Evolutionary conservation across 345 rosid genomes (phyloP).

Genomic region (Combretum micranthum): DNA sequence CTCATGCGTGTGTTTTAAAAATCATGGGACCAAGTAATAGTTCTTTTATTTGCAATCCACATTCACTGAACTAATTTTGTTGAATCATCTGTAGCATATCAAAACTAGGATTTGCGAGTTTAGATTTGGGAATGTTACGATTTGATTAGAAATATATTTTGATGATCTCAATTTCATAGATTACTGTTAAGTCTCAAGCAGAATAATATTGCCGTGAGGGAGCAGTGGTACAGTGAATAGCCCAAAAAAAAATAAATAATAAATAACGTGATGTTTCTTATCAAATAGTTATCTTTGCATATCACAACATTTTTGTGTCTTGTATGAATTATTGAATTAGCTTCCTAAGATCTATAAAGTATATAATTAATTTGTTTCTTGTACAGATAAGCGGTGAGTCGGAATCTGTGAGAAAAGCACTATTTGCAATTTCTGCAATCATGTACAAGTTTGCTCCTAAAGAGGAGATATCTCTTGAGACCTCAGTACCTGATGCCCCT

Average conservation of each 20-base stretch:
- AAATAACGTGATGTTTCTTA: too few species aligned
- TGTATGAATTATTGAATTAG: not conserved
- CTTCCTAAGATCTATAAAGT: not conserved
- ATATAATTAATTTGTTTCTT: not conserved
- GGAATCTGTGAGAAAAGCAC: constrained; percentile 73
- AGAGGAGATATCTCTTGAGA: constrained; percentile 82
- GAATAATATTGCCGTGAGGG: too few species aligned
- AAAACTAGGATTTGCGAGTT: too few species aligned
- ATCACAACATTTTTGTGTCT: too few species aligned
- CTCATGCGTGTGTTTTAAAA: not conserved
- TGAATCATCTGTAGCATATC: too few species aligned
- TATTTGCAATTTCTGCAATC: constrained; percentile 78
- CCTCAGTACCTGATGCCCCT: constrained; percentile 55
- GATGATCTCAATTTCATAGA: too few species aligned
- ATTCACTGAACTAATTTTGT: not conserved
- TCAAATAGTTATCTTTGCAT: too few species aligned
- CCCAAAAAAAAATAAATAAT: too few species aligned
- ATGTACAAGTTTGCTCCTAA: constrained; percentile 80
- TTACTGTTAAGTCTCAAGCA: too few species aligned
- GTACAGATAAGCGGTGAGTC: constrained; percentile 71
- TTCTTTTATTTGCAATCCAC: not conserved
- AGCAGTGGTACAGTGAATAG: too few species aligned
- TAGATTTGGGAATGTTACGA: too few species aligned
- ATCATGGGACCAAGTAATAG: not conserved
- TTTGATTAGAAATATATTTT: too few species aligned